Evolutionary conservation across 805 yeast species (phyloP).

Genomic region (Kluyveromyces starmeri): DNA sequence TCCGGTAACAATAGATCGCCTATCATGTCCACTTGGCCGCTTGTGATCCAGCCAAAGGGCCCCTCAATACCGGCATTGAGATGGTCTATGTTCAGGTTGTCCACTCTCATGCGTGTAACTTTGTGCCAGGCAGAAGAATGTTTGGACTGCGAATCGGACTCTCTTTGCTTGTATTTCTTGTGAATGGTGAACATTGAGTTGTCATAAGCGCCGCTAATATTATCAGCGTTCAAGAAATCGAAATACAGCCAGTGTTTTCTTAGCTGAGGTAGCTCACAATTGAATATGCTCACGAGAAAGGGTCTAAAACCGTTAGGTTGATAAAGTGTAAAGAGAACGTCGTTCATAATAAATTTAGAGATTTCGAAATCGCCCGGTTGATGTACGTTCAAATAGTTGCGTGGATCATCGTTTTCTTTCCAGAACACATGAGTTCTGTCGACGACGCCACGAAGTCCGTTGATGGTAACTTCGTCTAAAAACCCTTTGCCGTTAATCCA

Average conservation of each 20-base stretch:
- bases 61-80: conserved; percentile 85
- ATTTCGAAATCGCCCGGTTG: conserved; percentile 91
- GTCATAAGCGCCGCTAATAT: conserved; percentile 86
- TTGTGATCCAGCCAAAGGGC: conserved; percentile 94
- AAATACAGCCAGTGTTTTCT: conserved; percentile 91
- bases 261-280: conserved; percentile 68
- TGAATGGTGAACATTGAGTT: conserved; percentile 89
- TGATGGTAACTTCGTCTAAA: conserved; percentile 65
- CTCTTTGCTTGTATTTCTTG: conserved; percentile 30
- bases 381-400: conserved; percentile 63
- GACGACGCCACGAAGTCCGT: conserved; percentile 85
- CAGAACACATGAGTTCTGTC: conserved; percentile 84
- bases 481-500: conserved; percentile 91
- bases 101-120: conserved; percentile 73
- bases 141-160: conserved; percentile 12
- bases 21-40: conserved; percentile 85
- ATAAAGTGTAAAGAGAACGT: conserved; percentile 67
- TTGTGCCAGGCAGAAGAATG: conserved; percentile 40
- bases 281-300: conserved; percentile 79
- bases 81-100: conserved; percentile 79
- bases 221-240: conserved; percentile 76
- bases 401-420: conserved; percentile 76
- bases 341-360: conserved; percentile 73
- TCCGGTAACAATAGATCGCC: conserved; percentile 84
- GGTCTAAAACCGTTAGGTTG: conserved; percentile 81